These are phyloP conservation scores for Eucalyptus cladocalyx DNA, from an alignment of 345 rosid genomes.

Conservation along the genomic window DNA sequence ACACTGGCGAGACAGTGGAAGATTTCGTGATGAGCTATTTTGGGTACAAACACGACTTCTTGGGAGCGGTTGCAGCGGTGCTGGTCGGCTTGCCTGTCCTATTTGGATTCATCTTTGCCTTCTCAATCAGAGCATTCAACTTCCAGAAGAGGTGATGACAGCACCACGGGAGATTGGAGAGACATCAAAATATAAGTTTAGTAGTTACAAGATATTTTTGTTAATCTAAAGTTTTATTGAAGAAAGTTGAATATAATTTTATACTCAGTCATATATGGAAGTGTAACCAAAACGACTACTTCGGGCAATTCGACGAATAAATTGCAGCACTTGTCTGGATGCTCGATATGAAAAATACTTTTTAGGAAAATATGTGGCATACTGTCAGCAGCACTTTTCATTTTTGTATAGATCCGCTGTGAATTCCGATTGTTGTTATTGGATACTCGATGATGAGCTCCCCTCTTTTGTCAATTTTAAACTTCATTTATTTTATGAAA, in stretches of 20 bases:
- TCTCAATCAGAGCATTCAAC: slow-evolving; percentile 58
- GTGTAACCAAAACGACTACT: background rate
- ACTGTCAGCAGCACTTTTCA: background rate
- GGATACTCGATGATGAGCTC: background rate
- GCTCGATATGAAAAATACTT: too few species aligned
- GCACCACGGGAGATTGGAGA: background rate
- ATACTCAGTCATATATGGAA: background rate
- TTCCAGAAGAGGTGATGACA: slow-evolving; percentile 50
- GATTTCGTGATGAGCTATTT: slow-evolving; percentile 43
- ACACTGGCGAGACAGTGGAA: slow-evolving; percentile 31
- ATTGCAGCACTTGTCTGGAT: background rate
- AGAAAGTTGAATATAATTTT: background rate
- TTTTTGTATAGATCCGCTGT: background rate
- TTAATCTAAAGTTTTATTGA: background rate
- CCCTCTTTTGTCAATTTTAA: too few species aligned
- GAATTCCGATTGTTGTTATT: background rate
- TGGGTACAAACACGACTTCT: slow-evolving; percentile 42
- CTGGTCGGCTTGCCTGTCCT: slow-evolving; percentile 32
- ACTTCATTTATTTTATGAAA: too few species aligned
- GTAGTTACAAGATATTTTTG: background rate
- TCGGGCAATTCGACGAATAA: background rate
- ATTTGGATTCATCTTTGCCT: slow-evolving; percentile 62
- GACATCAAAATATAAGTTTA: background rate
- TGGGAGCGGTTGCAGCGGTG: slow-evolving; percentile 43
- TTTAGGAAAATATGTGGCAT: slow-evolving; percentile 11